Percentiles rank a stretch among this genome's conserved stretches.
These are phyloP conservation scores for Vitis cinerea DNA, from an alignment of 164 flowering plant genomes.

Conservation along the genomic window DNA sequence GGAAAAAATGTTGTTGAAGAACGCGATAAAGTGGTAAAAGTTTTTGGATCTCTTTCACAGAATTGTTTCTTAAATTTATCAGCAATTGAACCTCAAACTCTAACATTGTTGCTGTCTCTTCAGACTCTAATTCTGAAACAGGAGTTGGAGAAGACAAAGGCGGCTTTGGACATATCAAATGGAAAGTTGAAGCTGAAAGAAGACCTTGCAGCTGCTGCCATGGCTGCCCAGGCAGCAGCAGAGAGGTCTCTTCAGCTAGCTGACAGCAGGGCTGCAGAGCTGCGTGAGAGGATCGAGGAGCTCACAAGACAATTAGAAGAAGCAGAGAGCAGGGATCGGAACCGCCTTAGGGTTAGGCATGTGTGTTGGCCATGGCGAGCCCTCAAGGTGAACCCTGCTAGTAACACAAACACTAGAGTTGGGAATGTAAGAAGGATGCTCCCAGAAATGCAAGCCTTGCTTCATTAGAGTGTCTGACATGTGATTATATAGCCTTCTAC, in stretches of 20 bases:
- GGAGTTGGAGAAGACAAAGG: slow-evolving; percentile 60
- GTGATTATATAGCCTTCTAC: background rate
- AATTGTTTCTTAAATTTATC: background rate
- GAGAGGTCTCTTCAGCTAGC: slow-evolving; percentile 71
- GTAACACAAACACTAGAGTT: slow-evolving; percentile 13
- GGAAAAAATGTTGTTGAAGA: slow-evolving; percentile 53
- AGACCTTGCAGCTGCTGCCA: slow-evolving; percentile 69
- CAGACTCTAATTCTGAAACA: slow-evolving; percentile 54
- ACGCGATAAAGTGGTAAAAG: slow-evolving; percentile 56
- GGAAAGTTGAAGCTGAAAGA: slow-evolving; percentile 72
- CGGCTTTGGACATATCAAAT: slow-evolving; percentile 47
- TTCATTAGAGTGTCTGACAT: slow-evolving; percentile 25
- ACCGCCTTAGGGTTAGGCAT: slow-evolving; percentile 40
- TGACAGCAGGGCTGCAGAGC: slow-evolving; percentile 55
- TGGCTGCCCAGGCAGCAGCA: slow-evolving; percentile 77
- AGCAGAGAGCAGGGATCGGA: slow-evolving; percentile 41
- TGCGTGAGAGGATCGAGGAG: slow-evolving; percentile 59
- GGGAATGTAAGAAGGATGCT: slow-evolving; percentile 30
- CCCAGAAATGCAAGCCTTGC: slow-evolving; percentile 69
- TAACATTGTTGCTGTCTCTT: background rate
- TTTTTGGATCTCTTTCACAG: background rate
- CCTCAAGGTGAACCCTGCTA: slow-evolving; percentile 25
- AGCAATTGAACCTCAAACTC: too few species aligned
- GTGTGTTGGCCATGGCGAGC: slow-evolving; percentile 81
- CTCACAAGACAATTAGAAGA: slow-evolving; percentile 67